Base-by-base conservation (phyloP, 768 basidiomycete species). In the Phaffia australis region DNA sequence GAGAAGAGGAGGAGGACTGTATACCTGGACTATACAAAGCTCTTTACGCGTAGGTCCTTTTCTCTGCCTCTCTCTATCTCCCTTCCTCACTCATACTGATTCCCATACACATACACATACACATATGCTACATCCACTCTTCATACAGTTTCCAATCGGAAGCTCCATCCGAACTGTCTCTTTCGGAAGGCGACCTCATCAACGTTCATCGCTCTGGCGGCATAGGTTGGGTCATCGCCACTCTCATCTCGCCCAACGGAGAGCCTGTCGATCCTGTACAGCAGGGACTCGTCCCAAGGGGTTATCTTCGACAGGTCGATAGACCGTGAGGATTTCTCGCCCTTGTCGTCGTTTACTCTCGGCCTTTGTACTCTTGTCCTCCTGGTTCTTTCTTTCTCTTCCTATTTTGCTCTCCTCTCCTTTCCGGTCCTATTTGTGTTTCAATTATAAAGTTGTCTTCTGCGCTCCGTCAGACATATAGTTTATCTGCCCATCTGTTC, bases 141-240 rank as follows among this genome's bases (percentile, higher is more conserved):
- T 2, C 16, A 2, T 7, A 0, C 48, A 67, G 66, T 1, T 67
- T 67, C 48, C 55, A 67, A 50, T 56, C 66, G 19, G 60, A 62
- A 27, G 59, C 59, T 16, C 42, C 59, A 1, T 55, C 66, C 23
- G 66, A 67, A 48, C 55, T 67, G 23, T 56, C 66, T 1, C 60
- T 67, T 23, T 7, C 25, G 16, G 66, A 67, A 32, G 18, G 9
- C 11, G 59, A 60, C 60, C 60, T 62, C 51, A 61, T 67, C 15
- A 54, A 48, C 47, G 59, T 67, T 11, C 60, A 63, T 32, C 49
- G 51, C 15, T 67, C 66, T 8, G 59, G 59, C 25, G 59, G 59
- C 18, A 61, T 67, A 25, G 66, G 66, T 35, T 67, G 66, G 66
- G 66, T 58, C 55, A 56, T 67, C 60, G 66, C 60, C 30, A 61